Evolutionary conservation across 257 asterid species (phyloP).

Genomic region (Cordia subcordata): DNA sequence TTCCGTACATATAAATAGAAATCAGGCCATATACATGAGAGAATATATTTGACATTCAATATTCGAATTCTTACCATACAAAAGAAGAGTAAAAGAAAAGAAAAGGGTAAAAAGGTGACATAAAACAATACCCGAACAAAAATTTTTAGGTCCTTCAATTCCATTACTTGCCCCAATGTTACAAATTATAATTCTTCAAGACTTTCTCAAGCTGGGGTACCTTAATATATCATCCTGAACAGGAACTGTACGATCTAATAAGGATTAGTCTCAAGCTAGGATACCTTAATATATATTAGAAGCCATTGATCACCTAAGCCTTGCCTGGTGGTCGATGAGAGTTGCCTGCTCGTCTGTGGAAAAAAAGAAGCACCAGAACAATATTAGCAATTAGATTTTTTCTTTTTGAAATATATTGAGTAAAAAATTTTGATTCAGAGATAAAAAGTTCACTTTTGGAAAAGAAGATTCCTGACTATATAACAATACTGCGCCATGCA

Average conservation of each 20-base stretch:
- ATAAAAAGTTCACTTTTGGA: slow-evolving; percentile 21
- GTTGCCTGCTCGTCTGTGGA: slow-evolving; percentile 60
- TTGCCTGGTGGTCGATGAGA: slow-evolving; percentile 64
- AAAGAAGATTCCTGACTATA: slow-evolving; percentile 17
- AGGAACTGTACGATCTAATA: too few relatives aligned
- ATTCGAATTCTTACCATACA: too few relatives aligned
- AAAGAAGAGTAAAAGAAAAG: too few relatives aligned
- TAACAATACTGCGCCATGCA: background rate
- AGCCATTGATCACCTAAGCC: slow-evolving; percentile 28
- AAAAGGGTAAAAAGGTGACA: too few relatives aligned
- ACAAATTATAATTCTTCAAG: slow-evolving; percentile 2
- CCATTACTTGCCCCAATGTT: background rate
- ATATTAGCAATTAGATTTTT: too few relatives aligned
- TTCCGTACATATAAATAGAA: too few relatives aligned
- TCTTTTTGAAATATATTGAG: background rate
- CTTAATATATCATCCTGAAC: too few relatives aligned
- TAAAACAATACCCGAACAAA: too few relatives aligned
- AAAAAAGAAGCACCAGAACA: background rate
- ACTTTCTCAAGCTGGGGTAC: slow-evolving; percentile 1
- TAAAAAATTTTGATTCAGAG: slow-evolving; percentile 1
- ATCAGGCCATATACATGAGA: too few relatives aligned
- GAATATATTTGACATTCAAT: too few relatives aligned
- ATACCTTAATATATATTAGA: background rate
- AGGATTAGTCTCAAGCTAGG: slow-evolving; percentile 3
- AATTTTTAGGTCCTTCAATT: too few relatives aligned